Evolutionary conservation across 2,329 filamentous ascomycete species (phyloP), one percentile per base, ranked within the genome.

Genomic region (Huntiella moniliformis): DNA sequence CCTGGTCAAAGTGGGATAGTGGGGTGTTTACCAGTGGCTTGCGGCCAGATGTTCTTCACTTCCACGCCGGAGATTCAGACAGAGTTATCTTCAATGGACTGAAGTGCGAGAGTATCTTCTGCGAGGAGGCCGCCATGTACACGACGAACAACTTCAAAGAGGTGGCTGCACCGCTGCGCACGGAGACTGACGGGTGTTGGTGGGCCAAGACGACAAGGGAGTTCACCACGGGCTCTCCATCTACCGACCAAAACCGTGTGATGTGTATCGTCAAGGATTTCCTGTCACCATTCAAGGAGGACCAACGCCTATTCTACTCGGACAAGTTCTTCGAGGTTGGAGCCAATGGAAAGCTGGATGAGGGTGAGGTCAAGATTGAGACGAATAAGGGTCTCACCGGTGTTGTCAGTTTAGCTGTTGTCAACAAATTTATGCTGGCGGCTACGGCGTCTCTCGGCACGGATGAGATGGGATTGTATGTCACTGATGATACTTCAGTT

Each of bases 381-480:
- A 74, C 73, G 22, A 75, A 77, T 49, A 75, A 81, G 46, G 75
- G 81, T 1, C 77, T 93, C 4, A 71, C 77, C 52, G 88, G 91
- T 46, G 73, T 94, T 52, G 74, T 85, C 52, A 88, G 81, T 58
- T 66, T 94, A 52, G 87, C 84, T 3, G 67, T 78, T 7, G 83
- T 93, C 50, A 93, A 93, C 61, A 83, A 81, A 54, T 94, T 81
- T 57, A 65, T 98, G 31, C 73, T 98, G 36, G 83, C 82, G 12
- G 91, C 88, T 33, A 80, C 83, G 3, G 77, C 79, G 51, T 82
- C 86, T 13, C 68, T 75, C 33, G 77, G 79, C 42, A 93, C 86
- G 8, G 79, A 83, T 54, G 92, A 98, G 62, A 81, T 95, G 71
- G 85, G 85, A 3, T 72, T 98, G 46, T 98, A 83, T 59, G 79